Base-by-base conservation (phyloP, 2,329 filamentous ascomycete genomes). In the Uncinocarpus reesii region DNA sequence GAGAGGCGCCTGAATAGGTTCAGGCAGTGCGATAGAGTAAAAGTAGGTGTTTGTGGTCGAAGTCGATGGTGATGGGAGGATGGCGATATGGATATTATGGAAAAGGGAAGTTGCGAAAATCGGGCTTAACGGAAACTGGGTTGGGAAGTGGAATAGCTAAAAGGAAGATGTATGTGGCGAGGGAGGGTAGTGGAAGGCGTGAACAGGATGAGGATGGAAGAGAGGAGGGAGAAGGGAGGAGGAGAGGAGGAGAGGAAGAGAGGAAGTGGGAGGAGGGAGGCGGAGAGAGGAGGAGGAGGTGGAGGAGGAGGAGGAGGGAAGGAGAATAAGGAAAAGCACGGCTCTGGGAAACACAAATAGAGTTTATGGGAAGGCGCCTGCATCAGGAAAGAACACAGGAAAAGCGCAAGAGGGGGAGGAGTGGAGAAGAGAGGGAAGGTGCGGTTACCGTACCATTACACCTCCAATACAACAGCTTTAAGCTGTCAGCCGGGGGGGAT, bases 191-290 rank as follows among this genome's bases (percentile, higher is more conserved):
- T 28, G 11, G 26, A 42, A 20, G 53, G 37, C 10, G 16, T 3
- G 4, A 79, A 79, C 1, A 81, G 71, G 40, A 66, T 59, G 43
- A 36, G 34, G 18, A 55, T 35, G 44, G 45, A 20, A 47, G 23
- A 26, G 41, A 11, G 41, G 43, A 20, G 42, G 47, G 40, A 18
- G 37, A 36, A 45, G 15, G 42, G 46, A 50, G 47, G 37, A 44
- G 42, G 42, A 52, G 46, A 47, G 44, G 42, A 50, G 15, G 18
- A 29, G 28, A 38, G 15, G 18, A 32, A 40, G 42, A 49, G 29
- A 42, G 43, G 34, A 37, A 44, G 34, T 46, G 42, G 47, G 29
- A 31, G 50, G 43, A 34, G 42, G 41, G 46, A 29, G 42, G 44
- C 41, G 35, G 49, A 37, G 50, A 28, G 28, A 42, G 46, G 37